Conservation (phyloP, 495 filamentous ascomycete genomes). For the Schizothecium vesticola region DNA sequence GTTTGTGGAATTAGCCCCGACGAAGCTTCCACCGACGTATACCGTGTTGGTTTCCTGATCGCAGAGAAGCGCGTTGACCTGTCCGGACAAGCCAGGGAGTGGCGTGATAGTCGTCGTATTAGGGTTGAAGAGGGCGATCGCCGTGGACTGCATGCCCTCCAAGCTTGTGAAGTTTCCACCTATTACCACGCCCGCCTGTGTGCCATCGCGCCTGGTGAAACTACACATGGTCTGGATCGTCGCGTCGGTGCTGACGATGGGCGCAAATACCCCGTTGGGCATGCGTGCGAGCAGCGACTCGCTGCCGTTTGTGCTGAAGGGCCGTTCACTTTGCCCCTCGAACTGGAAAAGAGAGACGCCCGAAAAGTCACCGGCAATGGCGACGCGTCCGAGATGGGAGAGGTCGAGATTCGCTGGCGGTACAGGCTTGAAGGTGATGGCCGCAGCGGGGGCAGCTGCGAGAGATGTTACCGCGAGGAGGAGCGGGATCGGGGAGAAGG, state of each 20-base stretch:
- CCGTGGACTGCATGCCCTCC: conserved; percentile 61
- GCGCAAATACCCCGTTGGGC: conserved; percentile 78
- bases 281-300: conserved; percentile 75
- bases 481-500: conserved; percentile 21
- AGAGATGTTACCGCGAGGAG: conserved; percentile 38
- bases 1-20: conserved; percentile 73
- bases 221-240: conserved; percentile 83
- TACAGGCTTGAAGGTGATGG: conserved; percentile 64
- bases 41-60: conserved; percentile 78
- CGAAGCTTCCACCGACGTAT: conserved; percentile 86
- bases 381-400: conserved; percentile 72
- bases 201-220: conserved; percentile 63
- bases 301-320: conserved; percentile 64
- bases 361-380: conserved; percentile 84
- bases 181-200: conserved; percentile 67
- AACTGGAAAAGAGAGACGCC: conserved; percentile 87
- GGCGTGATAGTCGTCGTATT: conserved; percentile 60
- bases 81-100: conserved; percentile 71
- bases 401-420: conserved; percentile 78
- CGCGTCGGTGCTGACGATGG: conserved; percentile 69
- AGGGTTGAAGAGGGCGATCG: conserved; percentile 75
- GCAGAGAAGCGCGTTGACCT: conserved; percentile 75
- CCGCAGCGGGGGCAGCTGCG: conserved; percentile 44
- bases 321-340: conserved; percentile 66
- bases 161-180: conserved; percentile 97